phyloP scores from a whole-genome alignment of 495 filamentous ascomycete species.

The Podospora tetraspora region DNA sequence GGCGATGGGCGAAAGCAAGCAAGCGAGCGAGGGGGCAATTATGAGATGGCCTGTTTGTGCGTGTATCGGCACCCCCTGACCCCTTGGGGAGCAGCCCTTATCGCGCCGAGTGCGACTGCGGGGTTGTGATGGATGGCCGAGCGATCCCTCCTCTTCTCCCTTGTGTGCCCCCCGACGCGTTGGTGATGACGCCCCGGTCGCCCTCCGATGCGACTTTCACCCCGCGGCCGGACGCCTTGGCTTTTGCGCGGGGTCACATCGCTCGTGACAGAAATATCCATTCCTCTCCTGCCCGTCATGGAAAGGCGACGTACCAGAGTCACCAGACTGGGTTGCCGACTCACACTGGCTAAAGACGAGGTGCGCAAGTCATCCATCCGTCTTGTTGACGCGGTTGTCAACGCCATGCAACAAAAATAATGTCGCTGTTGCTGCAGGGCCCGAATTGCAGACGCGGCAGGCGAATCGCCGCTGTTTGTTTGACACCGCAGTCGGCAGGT shows the following conservation, averaged over 20 bases:
- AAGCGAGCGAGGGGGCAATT: background rate
- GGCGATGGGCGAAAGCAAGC: background rate
- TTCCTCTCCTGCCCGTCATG: background rate
- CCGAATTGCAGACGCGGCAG: background rate
- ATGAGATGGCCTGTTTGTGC: background rate
- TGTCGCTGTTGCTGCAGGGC: background rate
- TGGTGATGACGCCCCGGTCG: background rate
- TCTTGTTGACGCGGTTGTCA: background rate
- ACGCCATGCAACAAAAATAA: background rate
- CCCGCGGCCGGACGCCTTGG: background rate
- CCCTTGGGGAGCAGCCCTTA: conserved; percentile 6
- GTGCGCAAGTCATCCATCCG: background rate
- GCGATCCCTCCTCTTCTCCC: background rate
- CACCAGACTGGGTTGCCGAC: background rate
- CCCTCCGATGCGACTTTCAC: background rate
- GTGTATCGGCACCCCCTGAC: conserved; percentile 8
- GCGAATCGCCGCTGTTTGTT: background rate
- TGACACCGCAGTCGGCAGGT: background rate
- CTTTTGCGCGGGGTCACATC: background rate
- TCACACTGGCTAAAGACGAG: background rate
- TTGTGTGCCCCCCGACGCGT: background rate
- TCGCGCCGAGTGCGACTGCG: conserved; percentile 7
- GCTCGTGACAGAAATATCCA: background rate
- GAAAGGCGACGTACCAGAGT: background rate
- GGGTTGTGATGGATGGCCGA: conserved; percentile 2